Base-by-base conservation (phyloP, 2,329 filamentous ascomycete species). In the Aureobasidium pullulans region DNA sequence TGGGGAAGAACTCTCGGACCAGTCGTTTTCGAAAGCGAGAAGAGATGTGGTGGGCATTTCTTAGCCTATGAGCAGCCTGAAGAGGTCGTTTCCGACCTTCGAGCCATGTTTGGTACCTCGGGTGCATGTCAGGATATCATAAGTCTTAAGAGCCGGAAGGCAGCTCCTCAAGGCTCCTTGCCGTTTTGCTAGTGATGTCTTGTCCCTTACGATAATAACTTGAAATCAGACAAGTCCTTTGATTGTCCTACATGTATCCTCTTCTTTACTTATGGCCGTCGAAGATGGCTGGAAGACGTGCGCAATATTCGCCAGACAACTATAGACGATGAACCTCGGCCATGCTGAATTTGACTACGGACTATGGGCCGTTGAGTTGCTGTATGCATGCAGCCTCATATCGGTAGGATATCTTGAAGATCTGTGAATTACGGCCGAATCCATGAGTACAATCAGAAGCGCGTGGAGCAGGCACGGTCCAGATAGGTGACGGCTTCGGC, bases 1-100 rank as follows among this genome's bases (percentile, higher is more conserved):
- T 88, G 82, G 82, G 78, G 74, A 0, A 73, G 74, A n/a, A 83
- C 82, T 0, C 68, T 88, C 7, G 86, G 68, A 1, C 74, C 79
- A 0, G 76, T 88, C 0, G 84, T 86, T 0, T 83, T 81, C 53
- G 79, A 84, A 65, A 73, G 69, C 10, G 64, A 70, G 8, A 78
- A 83, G 54, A 66, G 71, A 5, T 69, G 71, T 3, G 81, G 82
- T 0, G 83, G 83, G 0, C 84, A 86, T 66, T 86, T 86, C 64
- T 80, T 80, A 3, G 79, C 84, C 0, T 78, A 77, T 59, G 84
- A 86, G 69, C 71, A 72, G 37, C 83, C 83, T 0, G 72, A 79
- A 2, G 68, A 73, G 19, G 66, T 85, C 7, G 78, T 75, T 0
- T 69, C 67, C 4, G 83, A 85, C 66, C 61, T 85, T 57, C 72